phyloP scores from a whole-genome alignment of 2,329 filamentous ascomycete species.

The Monascus ruber region DNA sequence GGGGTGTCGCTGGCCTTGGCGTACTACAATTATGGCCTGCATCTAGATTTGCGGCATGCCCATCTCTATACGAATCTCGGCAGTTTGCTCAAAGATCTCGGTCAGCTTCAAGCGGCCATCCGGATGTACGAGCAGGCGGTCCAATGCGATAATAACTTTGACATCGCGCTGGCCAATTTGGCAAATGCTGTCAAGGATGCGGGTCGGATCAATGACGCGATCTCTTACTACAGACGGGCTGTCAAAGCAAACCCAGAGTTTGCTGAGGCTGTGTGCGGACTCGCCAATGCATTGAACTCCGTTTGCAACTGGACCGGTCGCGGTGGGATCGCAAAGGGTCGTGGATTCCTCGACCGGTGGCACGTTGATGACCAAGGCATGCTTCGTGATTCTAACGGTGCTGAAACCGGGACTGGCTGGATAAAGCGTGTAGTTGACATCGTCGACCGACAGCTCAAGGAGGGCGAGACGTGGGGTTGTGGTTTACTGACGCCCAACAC shows the following conservation, averaged over 20 bases:
- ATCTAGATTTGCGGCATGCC: constrained; percentile 77
- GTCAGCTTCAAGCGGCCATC: constrained; percentile 81
- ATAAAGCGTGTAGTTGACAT: constrained; percentile 85
- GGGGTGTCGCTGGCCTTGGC: constrained; percentile 77
- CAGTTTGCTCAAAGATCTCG: constrained; percentile 90
- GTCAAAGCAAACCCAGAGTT: constrained; percentile 90
- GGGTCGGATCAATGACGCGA: constrained; percentile 82
- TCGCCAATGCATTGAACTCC: constrained; percentile 90
- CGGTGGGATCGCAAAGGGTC: constrained; percentile 68
- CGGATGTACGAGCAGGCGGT: constrained; percentile 97
- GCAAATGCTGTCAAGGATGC: constrained; percentile 98
- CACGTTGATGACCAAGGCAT: constrained; percentile 80
- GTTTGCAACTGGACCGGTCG: constrained; percentile 90
- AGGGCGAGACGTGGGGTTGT: constrained; percentile 76
- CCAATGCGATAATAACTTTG: constrained; percentile 81
- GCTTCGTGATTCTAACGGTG: constrained; percentile 60
- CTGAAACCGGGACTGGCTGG: constrained; percentile 59
- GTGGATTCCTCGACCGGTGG: constrained; percentile 73
- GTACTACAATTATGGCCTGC: constrained; percentile 91
- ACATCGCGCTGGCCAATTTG: constrained; percentile 91
- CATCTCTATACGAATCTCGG: constrained; percentile 95
- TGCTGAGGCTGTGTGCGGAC: constrained; percentile 88
- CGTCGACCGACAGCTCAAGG: constrained; percentile 73
- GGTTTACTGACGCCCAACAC: constrained; percentile 52
- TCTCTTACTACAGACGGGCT: constrained; percentile 79